phyloP scores from a whole-genome alignment of 2,329 filamentous ascomycete genomes.

The Colletotrichum shisoi region DNA sequence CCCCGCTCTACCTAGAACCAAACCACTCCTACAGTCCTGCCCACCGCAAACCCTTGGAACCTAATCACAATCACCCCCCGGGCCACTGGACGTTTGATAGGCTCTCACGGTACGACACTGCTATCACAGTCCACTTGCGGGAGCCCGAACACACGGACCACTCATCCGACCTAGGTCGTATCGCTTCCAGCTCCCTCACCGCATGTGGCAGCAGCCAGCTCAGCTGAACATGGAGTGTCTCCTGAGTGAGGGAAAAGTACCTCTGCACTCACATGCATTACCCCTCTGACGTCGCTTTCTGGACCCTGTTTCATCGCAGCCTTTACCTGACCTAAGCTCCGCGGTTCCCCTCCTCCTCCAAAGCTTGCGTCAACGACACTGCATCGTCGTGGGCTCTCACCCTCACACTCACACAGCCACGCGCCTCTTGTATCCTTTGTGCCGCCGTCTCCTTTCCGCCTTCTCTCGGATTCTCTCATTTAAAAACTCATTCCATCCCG shows the following conservation, averaged over 20 bases:
- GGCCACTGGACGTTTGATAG: slow-evolving; percentile 1
- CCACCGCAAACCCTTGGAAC: slow-evolving; percentile 4
- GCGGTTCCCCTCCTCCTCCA: slow-evolving; percentile 29
- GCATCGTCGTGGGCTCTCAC: not conserved
- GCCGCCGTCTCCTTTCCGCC: slow-evolving; percentile 4
- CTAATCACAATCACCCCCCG: not conserved
- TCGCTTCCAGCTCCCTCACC: slow-evolving; percentile 30
- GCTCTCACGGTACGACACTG: slow-evolving; percentile 8
- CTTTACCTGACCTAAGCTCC: slow-evolving; percentile 23
- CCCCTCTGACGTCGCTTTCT: slow-evolving; percentile 37
- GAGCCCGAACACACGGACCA: slow-evolving; percentile 32
- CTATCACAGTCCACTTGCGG: slow-evolving; percentile 28
- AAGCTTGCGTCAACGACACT: slow-evolving; percentile 30
- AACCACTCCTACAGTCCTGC: not conserved
- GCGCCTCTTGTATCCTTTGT: not conserved
- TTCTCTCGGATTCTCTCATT: not conserved
- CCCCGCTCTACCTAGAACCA: not conserved
- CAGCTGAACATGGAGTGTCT: slow-evolving; percentile 5
- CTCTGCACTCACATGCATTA: slow-evolving; percentile 19
- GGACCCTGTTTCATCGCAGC: slow-evolving; percentile 31
- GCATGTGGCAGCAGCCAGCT: slow-evolving; percentile 5
- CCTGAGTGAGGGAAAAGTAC: slow-evolving; percentile 19
- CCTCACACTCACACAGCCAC: not conserved
- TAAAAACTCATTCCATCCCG: not conserved
- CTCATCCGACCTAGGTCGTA: slow-evolving; percentile 18